Evolutionary conservation across 257 asterid genomes (phyloP), one percentile per base, ranked within the genome.

Genomic region (Nicotiana benthamiana): DNA sequence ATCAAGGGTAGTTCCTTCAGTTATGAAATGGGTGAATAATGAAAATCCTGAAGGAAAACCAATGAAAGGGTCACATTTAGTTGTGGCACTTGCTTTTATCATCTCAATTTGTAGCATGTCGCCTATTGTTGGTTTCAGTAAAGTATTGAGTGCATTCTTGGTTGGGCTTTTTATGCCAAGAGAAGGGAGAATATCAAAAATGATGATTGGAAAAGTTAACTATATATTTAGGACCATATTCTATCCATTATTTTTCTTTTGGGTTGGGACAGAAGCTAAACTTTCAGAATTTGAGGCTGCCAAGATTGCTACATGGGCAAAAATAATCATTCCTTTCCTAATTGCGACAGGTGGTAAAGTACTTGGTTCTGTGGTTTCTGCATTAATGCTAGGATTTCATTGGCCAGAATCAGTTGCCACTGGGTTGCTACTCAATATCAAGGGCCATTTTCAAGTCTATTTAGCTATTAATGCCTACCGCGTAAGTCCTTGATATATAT

Each of bases 131-230:
- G 75, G 67, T 0, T 93, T 87, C 17, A 87, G 89, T 24, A 91
- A 90, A 85, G 87, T 93, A 0, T 67, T 95, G 85, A 92, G 97
- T 79, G 97, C 98, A 3, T 92, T 92, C 80, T 51, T 95, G 53
- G 97, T 97, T 3, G 98, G 99, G 1, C 86, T 95, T 1, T 89
- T 90, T 51, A 95, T 95, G 99, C 99, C 99, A 4, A 87, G 99
- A 36, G 94, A 90, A 12, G 99, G 99, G 75, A 92, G 97, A 85
- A 87, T 92, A 27, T 87, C 99, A 0, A 93, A 90, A 85, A 74
- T 95, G 94, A 90, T 93, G 85, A 90, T 91, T 1, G 88, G 87
- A 24, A 91, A 93, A 63, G 93, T 91, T 77, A 92, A 95, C 79
- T 91, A 95, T 79, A 86, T 95, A 75, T 92, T 90, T 63, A 36